phyloP scores from a whole-genome alignment of 345 rosid genomes.

The Pugionium dolabratum region DNA sequence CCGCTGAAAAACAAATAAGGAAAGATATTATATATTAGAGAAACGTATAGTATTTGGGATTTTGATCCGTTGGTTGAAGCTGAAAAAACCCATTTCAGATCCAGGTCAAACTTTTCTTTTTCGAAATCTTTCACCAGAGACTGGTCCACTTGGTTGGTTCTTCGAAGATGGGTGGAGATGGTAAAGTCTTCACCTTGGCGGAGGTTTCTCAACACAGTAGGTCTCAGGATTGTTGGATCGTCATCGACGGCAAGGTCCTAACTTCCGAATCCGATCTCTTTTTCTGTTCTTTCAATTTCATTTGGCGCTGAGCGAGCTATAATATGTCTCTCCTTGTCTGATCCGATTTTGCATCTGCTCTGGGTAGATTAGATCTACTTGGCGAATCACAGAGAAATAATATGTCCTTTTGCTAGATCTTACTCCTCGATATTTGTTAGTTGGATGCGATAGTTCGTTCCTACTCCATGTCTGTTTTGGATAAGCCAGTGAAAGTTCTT shows the following conservation, averaged over 20 bases:
- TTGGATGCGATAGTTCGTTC: too few relatives aligned
- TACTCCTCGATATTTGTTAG: background rate
- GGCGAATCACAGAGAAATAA: background rate
- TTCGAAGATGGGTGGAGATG: constrained; percentile 55
- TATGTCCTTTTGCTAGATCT: background rate
- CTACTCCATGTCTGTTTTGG: constrained; percentile 6
- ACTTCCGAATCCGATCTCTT: constrained; percentile 6
- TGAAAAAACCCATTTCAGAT: background rate
- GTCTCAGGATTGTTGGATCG: constrained; percentile 80
- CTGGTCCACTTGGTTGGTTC: background rate
- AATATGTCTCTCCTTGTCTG: background rate
- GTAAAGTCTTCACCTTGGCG: constrained; percentile 62
- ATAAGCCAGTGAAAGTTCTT: background rate
- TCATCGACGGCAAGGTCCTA: constrained; percentile 78
- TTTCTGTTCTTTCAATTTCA: background rate
- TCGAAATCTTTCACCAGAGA: background rate
- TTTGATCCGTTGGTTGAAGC: too few relatives aligned
- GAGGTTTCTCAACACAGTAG: constrained; percentile 75
- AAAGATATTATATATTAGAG: too few relatives aligned
- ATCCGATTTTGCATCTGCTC: background rate
- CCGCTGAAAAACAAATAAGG: too few relatives aligned
- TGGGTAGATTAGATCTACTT: constrained; percentile 18
- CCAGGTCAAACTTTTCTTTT: too few relatives aligned
- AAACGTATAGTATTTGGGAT: too few relatives aligned
- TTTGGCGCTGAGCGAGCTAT: too few relatives aligned